These are phyloP conservation scores for Reticulascus tulasneorum DNA, from an alignment of 2,329 filamentous ascomycete genomes.

Conservation along the genomic window DNA sequence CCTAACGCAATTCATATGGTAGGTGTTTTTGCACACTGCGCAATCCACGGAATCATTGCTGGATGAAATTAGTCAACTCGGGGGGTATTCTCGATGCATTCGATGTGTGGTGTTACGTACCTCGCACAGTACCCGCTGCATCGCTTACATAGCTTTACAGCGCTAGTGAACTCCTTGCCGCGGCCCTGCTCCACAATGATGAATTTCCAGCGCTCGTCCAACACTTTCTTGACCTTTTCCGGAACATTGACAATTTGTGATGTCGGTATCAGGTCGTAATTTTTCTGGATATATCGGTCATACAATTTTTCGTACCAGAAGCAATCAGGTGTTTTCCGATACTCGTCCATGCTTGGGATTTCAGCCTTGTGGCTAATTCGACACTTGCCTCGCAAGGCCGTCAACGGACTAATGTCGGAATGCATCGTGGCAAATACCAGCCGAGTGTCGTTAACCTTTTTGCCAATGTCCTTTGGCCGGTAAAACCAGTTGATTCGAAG, in stretches of 20 bases:
- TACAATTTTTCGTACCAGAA: conserved; percentile 99
- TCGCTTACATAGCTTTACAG: conserved; percentile 92
- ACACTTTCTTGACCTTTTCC: conserved; percentile 87
- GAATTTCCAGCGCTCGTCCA: conserved; percentile 95
- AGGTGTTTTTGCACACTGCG: conserved; percentile 89
- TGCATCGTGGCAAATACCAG: conserved; percentile 97
- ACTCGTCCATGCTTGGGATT: conserved; percentile 76
- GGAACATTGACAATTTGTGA: conserved; percentile 93
- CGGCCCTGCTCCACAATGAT: conserved; percentile 91
- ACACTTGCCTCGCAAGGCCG: conserved; percentile 89
- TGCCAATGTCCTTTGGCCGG: conserved; percentile 89
- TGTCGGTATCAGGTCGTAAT: conserved; percentile 95
- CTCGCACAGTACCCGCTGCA: conserved; percentile 88
- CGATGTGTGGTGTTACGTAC: conserved; percentile 46
- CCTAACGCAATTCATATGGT: conserved; percentile 97
- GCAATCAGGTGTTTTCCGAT: conserved; percentile 76
- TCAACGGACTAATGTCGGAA: conserved; percentile 90
- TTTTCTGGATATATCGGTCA: conserved; percentile 96
- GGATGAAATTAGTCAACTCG: conserved; percentile 20
- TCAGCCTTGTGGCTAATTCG: conserved; percentile 84
- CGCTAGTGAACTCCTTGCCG: conserved; percentile 91
- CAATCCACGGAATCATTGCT: conserved; percentile 96
- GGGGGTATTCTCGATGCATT: not conserved
- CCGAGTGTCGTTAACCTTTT: conserved; percentile 85
- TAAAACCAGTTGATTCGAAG: conserved; percentile 98